Base-by-base conservation (phyloP, 2,329 filamentous ascomycete genomes). In the Emmonsiellopsis sp. region DNA sequence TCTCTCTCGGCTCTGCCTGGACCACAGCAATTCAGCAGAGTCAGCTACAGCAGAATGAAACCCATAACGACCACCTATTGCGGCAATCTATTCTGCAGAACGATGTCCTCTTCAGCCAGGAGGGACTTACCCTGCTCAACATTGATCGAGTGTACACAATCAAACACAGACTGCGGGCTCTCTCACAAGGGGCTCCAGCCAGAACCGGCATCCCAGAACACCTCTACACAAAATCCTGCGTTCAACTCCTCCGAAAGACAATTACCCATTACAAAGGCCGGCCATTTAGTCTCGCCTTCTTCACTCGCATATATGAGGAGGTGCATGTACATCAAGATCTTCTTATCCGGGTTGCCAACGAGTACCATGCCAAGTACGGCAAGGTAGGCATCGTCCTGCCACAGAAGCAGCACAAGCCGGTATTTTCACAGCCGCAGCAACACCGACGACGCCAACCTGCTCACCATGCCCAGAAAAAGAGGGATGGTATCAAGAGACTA, bases 91-190 rank as follows among this genome's bases (percentile, higher is more conserved):
- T 74, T 41, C 57, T 70, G 40, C 72, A 75, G 55, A 72, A 73
- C 53, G 70, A 74, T 51, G 66, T 74, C 35, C 62, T 74, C 35
- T 73, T 73, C 61, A 70, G 67, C 53, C 67, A 70, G 44, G 72
- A 75, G 55, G 72, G 72, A 2, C 59, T 75, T 35, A 73, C 72
- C 0, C 57, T 75, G 7, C 63, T 75, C 9, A 73, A 68, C 51
- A 70, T 74, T 57, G 72, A 75, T 60, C 70, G 71, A 40, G 70
- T 74, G 53, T 73, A 73, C 54, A 73, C 67, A 11, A 67, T 75
- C 56, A 75, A 75, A 55, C 69, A 69, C 32, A 63, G 70, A 13
- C 64, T 75, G 7, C 71, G 67, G 53, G 63, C 70, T 5, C 63
- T 74, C 10, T 70, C 71, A 3, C 58, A 54, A 15, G 52, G 58